A percentile compares a stretch with the other conserved stretches of the same genome.
Conservation (phyloP, 1,284 basidiomycete genomes). For the Rhodotorula sp. region DNA sequence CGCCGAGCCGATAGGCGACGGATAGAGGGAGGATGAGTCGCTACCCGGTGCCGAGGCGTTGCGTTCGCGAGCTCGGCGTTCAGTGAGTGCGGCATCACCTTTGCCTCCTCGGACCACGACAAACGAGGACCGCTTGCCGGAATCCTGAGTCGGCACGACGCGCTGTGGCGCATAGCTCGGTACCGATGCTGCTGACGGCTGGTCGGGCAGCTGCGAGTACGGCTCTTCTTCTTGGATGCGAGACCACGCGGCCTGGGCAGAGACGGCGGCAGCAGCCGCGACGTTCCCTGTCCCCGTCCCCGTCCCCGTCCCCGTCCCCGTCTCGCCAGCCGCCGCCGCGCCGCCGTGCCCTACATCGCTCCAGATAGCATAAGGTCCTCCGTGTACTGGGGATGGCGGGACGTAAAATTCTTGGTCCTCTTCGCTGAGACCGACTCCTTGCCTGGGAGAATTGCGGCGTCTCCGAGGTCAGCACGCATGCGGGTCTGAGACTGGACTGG, state of each 20-base stretch:
- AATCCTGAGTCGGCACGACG: not conserved
- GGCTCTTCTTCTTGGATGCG: conserved; percentile 11
- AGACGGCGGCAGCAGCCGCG: not conserved
- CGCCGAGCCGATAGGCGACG: not conserved
- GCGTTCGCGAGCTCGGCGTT: conserved; percentile 16
- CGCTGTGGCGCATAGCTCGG: not conserved
- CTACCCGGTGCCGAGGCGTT: not conserved
- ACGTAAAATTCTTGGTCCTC: conserved; percentile 39
- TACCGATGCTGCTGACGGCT: not conserved
- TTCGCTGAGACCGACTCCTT: conserved; percentile 35
- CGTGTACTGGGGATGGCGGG: conserved; percentile 28
- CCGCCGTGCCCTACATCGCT: conserved; percentile 30
- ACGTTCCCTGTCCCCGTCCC: too few species aligned
- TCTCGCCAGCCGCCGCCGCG: not conserved
- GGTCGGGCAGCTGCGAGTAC: not conserved
- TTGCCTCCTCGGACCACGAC: conserved; percentile 38
- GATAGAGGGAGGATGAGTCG: not conserved
- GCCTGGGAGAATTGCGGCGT: conserved; percentile 9
- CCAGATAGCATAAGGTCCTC: conserved; percentile 21
- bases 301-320: too few species aligned
- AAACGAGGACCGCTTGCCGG: conserved; percentile 31
- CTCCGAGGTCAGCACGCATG: not conserved
- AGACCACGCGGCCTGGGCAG: conserved; percentile 6
- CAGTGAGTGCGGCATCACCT: conserved; percentile 35
- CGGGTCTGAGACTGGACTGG: not conserved